These are phyloP conservation scores for Trichoderma hamatum DNA, from an alignment of 2,329 filamentous ascomycete genomes.

Conservation along the genomic window DNA sequence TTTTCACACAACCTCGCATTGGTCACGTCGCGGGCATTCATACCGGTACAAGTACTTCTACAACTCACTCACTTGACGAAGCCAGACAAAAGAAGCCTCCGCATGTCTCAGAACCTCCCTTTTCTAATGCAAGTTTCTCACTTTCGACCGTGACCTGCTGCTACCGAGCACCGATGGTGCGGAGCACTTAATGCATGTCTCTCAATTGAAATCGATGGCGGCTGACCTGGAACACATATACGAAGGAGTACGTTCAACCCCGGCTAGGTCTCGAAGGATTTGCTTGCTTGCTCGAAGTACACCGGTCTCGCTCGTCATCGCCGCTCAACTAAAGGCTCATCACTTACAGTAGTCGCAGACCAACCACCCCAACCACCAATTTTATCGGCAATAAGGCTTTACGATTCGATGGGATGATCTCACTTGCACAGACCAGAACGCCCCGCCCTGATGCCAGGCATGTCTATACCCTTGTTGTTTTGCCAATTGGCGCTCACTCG, in stretches of 20 bases:
- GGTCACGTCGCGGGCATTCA: slow-evolving; percentile 5
- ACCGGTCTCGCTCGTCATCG: slow-evolving; percentile 9
- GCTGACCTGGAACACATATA: slow-evolving; percentile 16
- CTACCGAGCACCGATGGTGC: neutral
- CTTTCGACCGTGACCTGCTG: neutral
- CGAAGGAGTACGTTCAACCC: neutral
- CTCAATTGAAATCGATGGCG: neutral
- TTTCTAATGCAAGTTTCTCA: neutral
- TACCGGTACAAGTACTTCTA: neutral
- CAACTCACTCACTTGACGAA: neutral
- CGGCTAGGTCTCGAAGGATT: slow-evolving; percentile 14
- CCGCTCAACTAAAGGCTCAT: slow-evolving; percentile 4
- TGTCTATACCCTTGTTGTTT: slow-evolving; percentile 10
- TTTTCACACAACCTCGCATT: slow-evolving; percentile 15
- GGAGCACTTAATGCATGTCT: slow-evolving; percentile 1
- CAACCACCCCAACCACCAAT: slow-evolving; percentile 21
- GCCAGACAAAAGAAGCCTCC: neutral
- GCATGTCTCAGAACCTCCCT: slow-evolving; percentile 1
- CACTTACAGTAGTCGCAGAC: neutral
- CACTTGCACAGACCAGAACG: slow-evolving; percentile 20
- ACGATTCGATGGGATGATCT: slow-evolving; percentile 25
- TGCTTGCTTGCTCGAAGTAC: neutral
- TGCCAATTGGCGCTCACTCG: slow-evolving; percentile 4
- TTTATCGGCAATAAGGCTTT: slow-evolving; percentile 15
- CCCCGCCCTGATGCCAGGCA: slow-evolving; percentile 17